Evolutionary conservation across 2,329 filamentous ascomycete species (phyloP), one percentile per base, ranked within the genome.

Genomic region (Aureobasidium sp.): DNA sequence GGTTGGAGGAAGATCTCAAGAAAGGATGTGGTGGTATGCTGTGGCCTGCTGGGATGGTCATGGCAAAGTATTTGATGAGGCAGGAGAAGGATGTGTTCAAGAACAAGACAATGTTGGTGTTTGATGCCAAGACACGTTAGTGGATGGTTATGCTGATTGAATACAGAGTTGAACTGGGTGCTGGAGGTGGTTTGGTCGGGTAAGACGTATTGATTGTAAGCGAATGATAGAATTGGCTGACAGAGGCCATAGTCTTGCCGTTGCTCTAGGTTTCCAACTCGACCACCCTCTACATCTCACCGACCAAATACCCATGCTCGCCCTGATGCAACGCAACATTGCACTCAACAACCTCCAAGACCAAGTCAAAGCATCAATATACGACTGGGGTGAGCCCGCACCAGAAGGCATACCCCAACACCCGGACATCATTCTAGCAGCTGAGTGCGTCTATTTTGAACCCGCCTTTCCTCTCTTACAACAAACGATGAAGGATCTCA

Each of bases 391-490:
- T 19, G 70, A 75, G 35, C 69, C 77, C 17, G 70, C 72, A 35
- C 72, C 76, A 64, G 60, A 74, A 62, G 59, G 68, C 61, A 65
- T 78, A 56, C 74, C 79, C 60, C 78, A 80, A 67, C 82, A 83
- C 65, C 90, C 91, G 19, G 85, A 92, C 69, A 80, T 96, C 61
- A 86, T 99, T 61, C 82, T 97, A n/a, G 94, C 94, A 3, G 93
- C 92, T 44, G 94, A 97, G 74, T 97, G 93, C 75, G 91, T 96
- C 53, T 99, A 97, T 78, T 96, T 96, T 73, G 94, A 97, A 75
- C 91, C 93, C 2, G 90, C 94, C 1, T 97, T 97, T 71, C 92
- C 93, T 33, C 79, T 97, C 37, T 81, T 99, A 50, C 82, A 94
- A 70, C 78, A 85, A 65, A 97, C 93, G 6, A 77, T 97, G 66